Evolutionary conservation across 2,329 filamentous ascomycete genomes (phyloP), one percentile per base, ranked within the genome.

Genomic region (Mariannaea elegans): DNA sequence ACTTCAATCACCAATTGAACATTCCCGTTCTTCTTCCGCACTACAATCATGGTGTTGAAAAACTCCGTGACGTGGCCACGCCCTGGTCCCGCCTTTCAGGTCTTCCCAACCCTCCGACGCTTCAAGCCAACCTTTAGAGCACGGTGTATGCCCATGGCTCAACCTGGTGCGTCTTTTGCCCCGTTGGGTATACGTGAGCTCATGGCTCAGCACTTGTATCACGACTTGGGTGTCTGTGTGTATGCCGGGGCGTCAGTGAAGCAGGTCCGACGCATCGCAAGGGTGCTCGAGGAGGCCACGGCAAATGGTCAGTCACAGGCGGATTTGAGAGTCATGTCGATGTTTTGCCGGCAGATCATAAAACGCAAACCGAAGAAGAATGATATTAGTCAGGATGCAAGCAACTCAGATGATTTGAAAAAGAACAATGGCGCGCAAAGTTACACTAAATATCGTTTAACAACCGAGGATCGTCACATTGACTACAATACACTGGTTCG

Each of bases 151-250:
- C 3, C 7, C 5, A 8, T 52, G 7, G 44, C 61, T 27, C 61
- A 61, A 21, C 27, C 13, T 7, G 56, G 66, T 19, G 12, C 52
- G 38, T 46, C 7, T 18, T 8, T 31, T n/a, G n/a, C 3, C 19
- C 24, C 8, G 9, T 24, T 39, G 23, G 41, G 24, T 7, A 10
- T 38, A 3, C 42, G 45, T 36, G 29, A 23, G 12, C 45, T 41
- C 44, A 34, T 27, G 66, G 12, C 34, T 9, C 54, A 54, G 18
- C 63, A 65, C 27, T 14, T 75, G 3, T 76, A 75, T 48, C 64
- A 74, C 18, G 75, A 76, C 45, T 64, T 75, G 1, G 75, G 75
- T 3, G 68, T 74, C 2, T 38, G 76, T 16, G 67, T 71, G 12
- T 77, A 67, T 50, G 68, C 69, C 5, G 74, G 74, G 1, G 65